Base-by-base conservation (phyloP, 257 asterid genomes). In the Fraxinus excelsior region DNA sequence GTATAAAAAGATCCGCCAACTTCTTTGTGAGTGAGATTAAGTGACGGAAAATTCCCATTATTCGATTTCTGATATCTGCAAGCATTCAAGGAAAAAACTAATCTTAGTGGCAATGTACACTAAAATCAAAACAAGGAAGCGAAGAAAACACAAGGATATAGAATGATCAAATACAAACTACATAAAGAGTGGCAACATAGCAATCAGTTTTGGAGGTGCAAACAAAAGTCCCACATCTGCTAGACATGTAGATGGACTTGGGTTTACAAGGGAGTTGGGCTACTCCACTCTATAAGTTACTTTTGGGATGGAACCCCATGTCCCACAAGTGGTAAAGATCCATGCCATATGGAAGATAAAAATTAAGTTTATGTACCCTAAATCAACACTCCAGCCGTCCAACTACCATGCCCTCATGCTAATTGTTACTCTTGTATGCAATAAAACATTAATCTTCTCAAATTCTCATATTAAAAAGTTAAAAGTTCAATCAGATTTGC, bases 1-100 rank as follows among this genome's bases (percentile, higher is more conserved):
- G 88, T 92, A 81, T 94, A 94, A 88, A 90, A 94, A 37, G 98
- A 94, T 75, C 98, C 97, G 70, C 97, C 98, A 77, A 94, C 98
- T 89, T 94, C 97, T 80, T 90, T 91, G 87, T 94, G 98, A 53
- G 98, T 82, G 80, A 94, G 90, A 84, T 86, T 94, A 84, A 94
- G 90, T 19, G 96, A 91, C 1, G 98, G 98, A 25, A 94, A 94
- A 80, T 75, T 88, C 25, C 97, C 97, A 58, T 83, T 51, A 72
- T 92, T 91, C 29, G 87, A 83, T 44, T 67, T 84, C 86, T 92
- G 97, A 82, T 88, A 91, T 80, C 98, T 94, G 96, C 76, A 80
- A 75, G 67, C 71, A 80, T 53, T 76, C 35, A 29, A 71, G 74
- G 35, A 10, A 62, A 26, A 62, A 23, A 26, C 7, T 26, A 9